phyloP scores from a whole-genome alignment of 2,329 filamentous ascomycete species.

The Graphiopsis chlorocephala region DNA sequence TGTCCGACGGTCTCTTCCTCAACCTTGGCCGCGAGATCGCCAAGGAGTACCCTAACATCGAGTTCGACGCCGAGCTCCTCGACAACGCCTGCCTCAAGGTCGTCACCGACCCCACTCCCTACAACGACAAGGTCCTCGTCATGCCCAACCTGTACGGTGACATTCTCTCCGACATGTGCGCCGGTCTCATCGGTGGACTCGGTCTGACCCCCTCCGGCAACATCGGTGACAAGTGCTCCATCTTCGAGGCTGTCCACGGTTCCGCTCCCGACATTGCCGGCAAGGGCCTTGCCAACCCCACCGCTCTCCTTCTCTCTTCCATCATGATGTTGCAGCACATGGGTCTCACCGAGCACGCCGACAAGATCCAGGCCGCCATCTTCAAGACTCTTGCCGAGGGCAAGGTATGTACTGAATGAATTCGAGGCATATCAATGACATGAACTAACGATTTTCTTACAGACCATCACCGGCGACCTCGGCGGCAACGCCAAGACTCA shows the following conservation, averaged over 20 bases:
- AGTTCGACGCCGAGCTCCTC: slow-evolving; percentile 96
- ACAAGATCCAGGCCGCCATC: slow-evolving; percentile 87
- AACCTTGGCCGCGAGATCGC: slow-evolving; percentile 78
- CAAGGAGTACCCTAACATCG: slow-evolving; percentile 92
- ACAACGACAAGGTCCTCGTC: slow-evolving; percentile 99
- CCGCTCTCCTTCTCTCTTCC: slow-evolving; percentile 87
- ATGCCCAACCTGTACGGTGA: slow-evolving; percentile 98
- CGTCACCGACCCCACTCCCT: slow-evolving; percentile 90
- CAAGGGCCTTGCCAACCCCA: slow-evolving; percentile 95
- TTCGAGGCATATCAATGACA: background rate
- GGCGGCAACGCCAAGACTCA: slow-evolving; percentile 94
- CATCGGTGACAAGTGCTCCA: slow-evolving; percentile 98
- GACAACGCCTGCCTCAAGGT: slow-evolving; percentile 99
- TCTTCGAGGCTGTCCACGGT: slow-evolving; percentile 99
- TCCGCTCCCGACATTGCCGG: slow-evolving; percentile 95
- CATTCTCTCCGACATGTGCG: slow-evolving; percentile 99
- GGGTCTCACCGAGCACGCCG: slow-evolving; percentile 79
- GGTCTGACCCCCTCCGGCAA: slow-evolving; percentile 97
- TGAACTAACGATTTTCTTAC: slow-evolving; percentile 15
- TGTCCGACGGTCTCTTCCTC: slow-evolving; percentile 98
- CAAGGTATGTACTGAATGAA: slow-evolving; percentile 59
- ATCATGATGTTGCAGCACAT: slow-evolving; percentile 99
- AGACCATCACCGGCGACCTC: slow-evolving; percentile 86
- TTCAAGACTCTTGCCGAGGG: slow-evolving; percentile 95
- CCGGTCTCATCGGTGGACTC: slow-evolving; percentile 94